phyloP scores from a whole-genome alignment of 2,329 filamentous ascomycete genomes.

The Xylariaceae sp. region DNA sequence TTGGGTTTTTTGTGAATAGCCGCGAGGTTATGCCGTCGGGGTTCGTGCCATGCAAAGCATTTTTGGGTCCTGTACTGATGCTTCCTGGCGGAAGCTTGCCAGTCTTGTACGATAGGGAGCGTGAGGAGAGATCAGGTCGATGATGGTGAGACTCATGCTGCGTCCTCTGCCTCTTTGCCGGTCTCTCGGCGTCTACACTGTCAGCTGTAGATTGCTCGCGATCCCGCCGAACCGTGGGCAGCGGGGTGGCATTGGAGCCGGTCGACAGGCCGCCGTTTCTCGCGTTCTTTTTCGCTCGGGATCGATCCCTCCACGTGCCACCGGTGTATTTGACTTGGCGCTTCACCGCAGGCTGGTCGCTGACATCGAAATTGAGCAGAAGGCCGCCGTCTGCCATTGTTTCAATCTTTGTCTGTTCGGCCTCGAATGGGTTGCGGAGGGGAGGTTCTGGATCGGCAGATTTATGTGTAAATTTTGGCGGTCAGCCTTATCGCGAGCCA shows the following conservation, averaged over 20 bases:
- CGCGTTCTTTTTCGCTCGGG: slow-evolving; percentile 69
- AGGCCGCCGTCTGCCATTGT: slow-evolving; percentile 92
- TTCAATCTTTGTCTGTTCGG: neutral
- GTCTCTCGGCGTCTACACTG: slow-evolving; percentile 30
- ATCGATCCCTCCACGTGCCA: slow-evolving; percentile 87
- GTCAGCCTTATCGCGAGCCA: slow-evolving; percentile 13
- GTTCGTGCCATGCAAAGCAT: slow-evolving; percentile 21
- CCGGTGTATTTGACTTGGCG: slow-evolving; percentile 71
- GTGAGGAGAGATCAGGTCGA: slow-evolving; percentile 16
- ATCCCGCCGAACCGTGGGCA: slow-evolving; percentile 26
- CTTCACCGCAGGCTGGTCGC: slow-evolving; percentile 59
- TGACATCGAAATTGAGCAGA: slow-evolving; percentile 86
- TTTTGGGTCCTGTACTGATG: slow-evolving; percentile 26
- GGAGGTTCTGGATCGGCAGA: slow-evolving; percentile 23
- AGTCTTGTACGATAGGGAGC: slow-evolving; percentile 32
- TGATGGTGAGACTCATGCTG: slow-evolving; percentile 12
- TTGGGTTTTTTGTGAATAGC: slow-evolving; percentile 87
- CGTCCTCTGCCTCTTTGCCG: slow-evolving; percentile 47
- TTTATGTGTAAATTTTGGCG: slow-evolving; percentile 30
- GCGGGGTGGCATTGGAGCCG: slow-evolving; percentile 30
- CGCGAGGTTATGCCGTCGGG: slow-evolving; percentile 69
- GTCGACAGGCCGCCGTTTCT: slow-evolving; percentile 32
- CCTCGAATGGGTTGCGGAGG: slow-evolving; percentile 1
- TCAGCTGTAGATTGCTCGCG: slow-evolving; percentile 17
- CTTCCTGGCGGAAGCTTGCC: slow-evolving; percentile 38